Evolutionary conservation across 73 alveolate species (phyloP).

Genomic region (Urostyla sp.): DNA sequence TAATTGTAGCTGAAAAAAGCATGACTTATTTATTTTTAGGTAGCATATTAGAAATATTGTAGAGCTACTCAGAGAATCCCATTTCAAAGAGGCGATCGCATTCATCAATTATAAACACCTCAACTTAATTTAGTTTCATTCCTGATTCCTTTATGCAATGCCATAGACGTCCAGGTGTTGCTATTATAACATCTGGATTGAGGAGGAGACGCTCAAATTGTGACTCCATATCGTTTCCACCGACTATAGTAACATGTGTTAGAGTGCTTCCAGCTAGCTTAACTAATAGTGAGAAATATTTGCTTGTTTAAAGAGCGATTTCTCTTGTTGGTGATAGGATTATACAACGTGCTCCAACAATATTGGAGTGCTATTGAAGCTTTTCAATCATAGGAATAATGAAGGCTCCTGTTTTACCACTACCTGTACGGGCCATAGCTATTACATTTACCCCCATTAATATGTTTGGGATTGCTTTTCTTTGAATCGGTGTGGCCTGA

Average conservation of each 20-base stretch:
- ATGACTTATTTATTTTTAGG: slow-evolving; percentile 88
- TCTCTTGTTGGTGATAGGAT: slow-evolving; percentile 97
- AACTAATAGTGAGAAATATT: slow-evolving; percentile 82
- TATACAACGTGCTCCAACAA: slow-evolving; percentile 94
- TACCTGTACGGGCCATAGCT: slow-evolving; percentile 98
- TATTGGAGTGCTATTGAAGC: slow-evolving; percentile 88
- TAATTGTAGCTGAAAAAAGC: slow-evolving; percentile 97
- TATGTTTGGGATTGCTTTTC: slow-evolving; percentile 95
- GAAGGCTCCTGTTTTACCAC: slow-evolving; percentile 99
- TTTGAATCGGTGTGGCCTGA: slow-evolving; percentile 97
- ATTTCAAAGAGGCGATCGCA: slow-evolving; percentile 96
- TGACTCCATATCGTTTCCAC: slow-evolving; percentile 97
- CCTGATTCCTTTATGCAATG: slow-evolving; percentile 93
- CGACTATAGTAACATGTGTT: slow-evolving; percentile 88
- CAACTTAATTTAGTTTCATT: slow-evolving; percentile 80
- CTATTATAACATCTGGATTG: slow-evolving; percentile 98
- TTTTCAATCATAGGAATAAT: slow-evolving; percentile 92
- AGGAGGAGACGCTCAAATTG: slow-evolving; percentile 93
- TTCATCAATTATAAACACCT: slow-evolving; percentile 96
- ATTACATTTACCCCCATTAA: slow-evolving; percentile 93
- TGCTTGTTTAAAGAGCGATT: slow-evolving; percentile 93
- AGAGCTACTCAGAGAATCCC: slow-evolving; percentile 95
- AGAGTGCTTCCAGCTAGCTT: slow-evolving; percentile 81
- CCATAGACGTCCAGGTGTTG: slow-evolving; percentile 99
- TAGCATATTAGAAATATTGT: slow-evolving; percentile 77